These are phyloP conservation scores for Ganoderma resinaceum DNA, from an alignment of 1,284 basidiomycete genomes.

Conservation along the genomic window DNA sequence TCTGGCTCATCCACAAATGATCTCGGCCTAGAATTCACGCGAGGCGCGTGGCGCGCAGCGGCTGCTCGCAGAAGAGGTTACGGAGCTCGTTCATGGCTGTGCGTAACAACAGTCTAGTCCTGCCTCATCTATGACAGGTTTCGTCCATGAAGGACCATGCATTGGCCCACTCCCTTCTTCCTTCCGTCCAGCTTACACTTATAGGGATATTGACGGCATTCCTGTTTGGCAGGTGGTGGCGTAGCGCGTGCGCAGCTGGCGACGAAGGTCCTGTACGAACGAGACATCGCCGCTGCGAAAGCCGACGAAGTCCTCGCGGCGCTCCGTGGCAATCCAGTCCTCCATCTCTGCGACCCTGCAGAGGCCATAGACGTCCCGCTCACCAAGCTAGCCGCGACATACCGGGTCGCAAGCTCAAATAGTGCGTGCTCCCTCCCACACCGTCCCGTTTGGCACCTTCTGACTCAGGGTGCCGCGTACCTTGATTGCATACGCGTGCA, in stretches of 20 bases:
- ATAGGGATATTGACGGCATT: background rate
- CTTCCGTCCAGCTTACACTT: background rate
- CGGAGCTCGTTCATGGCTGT: slow-evolving; percentile 88
- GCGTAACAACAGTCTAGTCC: slow-evolving; percentile 34
- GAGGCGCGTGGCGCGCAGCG: slow-evolving; percentile 76
- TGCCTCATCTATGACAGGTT: background rate
- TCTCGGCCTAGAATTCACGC: slow-evolving; percentile 51
- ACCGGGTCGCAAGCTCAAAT: slow-evolving; percentile 60
- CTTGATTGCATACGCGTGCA: slow-evolving; percentile 25
- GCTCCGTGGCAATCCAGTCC: slow-evolving; percentile 65
- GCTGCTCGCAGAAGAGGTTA: slow-evolving; percentile 87
- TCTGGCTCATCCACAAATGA: background rate
- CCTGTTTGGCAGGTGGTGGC: slow-evolving; percentile 42
- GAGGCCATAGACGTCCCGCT: slow-evolving; percentile 59
- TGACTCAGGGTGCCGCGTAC: background rate
- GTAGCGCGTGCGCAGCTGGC: slow-evolving; percentile 62
- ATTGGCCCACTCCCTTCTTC: background rate
- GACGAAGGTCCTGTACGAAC: slow-evolving; percentile 67
- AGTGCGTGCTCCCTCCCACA: slow-evolving; percentile 46
- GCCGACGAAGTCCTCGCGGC: slow-evolving; percentile 59
- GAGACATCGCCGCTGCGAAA: slow-evolving; percentile 52
- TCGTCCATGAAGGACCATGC: background rate
- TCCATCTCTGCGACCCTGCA: slow-evolving; percentile 50
- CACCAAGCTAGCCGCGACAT: slow-evolving; percentile 60
- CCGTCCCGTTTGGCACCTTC: background rate